Evolutionary conservation across 2,329 filamentous ascomycete genomes (phyloP), one percentile per base, ranked within the genome.

Genomic region (Penicillium brevicompactum): DNA sequence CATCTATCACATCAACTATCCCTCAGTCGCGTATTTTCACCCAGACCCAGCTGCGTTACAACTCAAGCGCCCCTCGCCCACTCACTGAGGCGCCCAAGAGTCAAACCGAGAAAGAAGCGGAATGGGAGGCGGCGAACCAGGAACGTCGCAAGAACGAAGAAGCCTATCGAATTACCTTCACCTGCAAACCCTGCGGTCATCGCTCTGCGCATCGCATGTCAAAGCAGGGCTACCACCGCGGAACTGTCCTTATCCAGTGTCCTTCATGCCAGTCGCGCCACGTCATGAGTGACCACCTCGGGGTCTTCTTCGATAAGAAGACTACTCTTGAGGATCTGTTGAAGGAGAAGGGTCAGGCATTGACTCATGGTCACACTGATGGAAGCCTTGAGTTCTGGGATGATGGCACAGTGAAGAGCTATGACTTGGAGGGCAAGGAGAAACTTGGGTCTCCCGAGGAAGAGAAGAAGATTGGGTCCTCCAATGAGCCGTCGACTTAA

Each of bases 321-420:
- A 73, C 66, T 13, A 78, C 75, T 0, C 57, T 79, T 18, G 77
- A 78, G 56, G 77, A 78, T 62, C 70, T 79, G 18, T 48, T 79
- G 47, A 57, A 67, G 22, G 60, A 71, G 31, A 68, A 73, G 48
- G 76, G 76, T 1, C 89, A 95, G 73, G 88, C 93, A 58, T 75
- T 97, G 47, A 84, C 94, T 77, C 88, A 88, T 68, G 93, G 92
- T 5, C 83, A 86, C 61, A 75, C 88, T 49, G 87, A 92, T 62
- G 91, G 91, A n/a, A 90, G 96, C 70, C 78, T 97, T 46, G 93
- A 97, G 73, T 94, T 97, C 64, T 96, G 92, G 88, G 88, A 90
- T 30, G 90, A 96, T 61, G 85, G 87, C 14, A 76, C 77, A 2
- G 71, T 74, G n/a, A 63, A 63, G 56, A 66, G 55, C 22, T 60